Conservation (phyloP, 345 rosid genomes). For the Firmiana major region DNA sequence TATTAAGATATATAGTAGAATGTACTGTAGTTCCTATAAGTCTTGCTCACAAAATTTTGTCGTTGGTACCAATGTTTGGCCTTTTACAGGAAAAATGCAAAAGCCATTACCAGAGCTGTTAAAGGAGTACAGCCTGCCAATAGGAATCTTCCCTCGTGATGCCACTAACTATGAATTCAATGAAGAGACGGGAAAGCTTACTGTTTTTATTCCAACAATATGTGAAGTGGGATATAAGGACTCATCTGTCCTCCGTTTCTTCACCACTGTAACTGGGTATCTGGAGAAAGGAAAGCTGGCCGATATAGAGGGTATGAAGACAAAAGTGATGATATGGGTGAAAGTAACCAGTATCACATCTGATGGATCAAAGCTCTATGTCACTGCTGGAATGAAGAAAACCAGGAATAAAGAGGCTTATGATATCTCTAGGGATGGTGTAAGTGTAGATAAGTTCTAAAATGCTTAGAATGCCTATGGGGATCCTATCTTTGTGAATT, state of each 20-base stretch:
- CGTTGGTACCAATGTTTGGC: neutral
- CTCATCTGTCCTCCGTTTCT: constrained; percentile 73
- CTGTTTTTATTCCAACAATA: constrained; percentile 66
- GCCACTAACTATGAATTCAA: constrained; percentile 94
- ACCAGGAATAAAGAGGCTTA: constrained; percentile 69
- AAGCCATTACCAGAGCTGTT: constrained; percentile 83
- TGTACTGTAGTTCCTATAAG: neutral
- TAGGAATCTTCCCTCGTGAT: constrained; percentile 92
- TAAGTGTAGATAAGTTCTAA: constrained; percentile 72
- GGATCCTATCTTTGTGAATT: neutral
- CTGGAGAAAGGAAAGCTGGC: constrained; percentile 80
- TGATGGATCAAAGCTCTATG: constrained; percentile 73
- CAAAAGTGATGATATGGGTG: constrained; percentile 85
- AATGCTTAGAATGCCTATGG: constrained; percentile 1
- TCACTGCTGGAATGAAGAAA: constrained; percentile 78
- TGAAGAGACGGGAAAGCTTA: constrained; percentile 71
- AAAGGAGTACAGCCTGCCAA: constrained; percentile 68
- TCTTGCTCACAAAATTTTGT: neutral
- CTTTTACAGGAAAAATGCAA: constrained; percentile 83
- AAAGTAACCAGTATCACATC: constrained; percentile 70
- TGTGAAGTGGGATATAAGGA: constrained; percentile 94
- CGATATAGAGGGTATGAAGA: constrained; percentile 88
- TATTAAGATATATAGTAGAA: neutral
- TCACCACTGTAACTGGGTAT: constrained; percentile 59
- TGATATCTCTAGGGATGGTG: constrained; percentile 74